Evolutionary conservation across 1,284 basidiomycete species (phyloP), one percentile per base, ranked within the genome.

Genomic region (Sporisorium iseilematis-ciliati): DNA sequence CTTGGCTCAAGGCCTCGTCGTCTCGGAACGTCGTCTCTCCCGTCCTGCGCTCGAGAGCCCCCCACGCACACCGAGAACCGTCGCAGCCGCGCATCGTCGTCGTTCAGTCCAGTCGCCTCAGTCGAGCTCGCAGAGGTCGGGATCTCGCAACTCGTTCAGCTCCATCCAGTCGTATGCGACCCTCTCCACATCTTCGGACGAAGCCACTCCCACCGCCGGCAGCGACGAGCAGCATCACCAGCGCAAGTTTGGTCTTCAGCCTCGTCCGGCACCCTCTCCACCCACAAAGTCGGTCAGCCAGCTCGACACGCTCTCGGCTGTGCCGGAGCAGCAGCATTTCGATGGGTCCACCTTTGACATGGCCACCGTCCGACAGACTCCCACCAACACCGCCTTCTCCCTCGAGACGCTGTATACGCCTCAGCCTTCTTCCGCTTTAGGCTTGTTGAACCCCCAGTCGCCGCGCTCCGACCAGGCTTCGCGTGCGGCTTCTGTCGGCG

Each of bases 401-500:
- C 25, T 73, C 33, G 70, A 73, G 49, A 48, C 56, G 45, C 61
- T 67, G 16, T 64, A 64, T 29, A 25, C 60, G 0, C 57, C 33
- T 2, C 65, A 45, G 18, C 33, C 60, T 14, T 20, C 42, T 20
- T 20, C 42, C 18, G 60, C 56, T 21, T 29, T 58, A 0, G 46
- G 57, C 23, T 26, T 57, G 21, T 26, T 58, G 10, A 20, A 38
- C 1, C 52, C 69, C 2, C 60, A 38, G 38, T 73, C 70, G 57
- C 65, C 70, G 25, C 65, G 65, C 33, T 73, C 61, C 11, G 61
- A 73, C 11, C 65, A 65, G 31, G 70, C 70, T 10, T 73, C 61
- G 41, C 54, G 53, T 21, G 65, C 71, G 12, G 71, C 71, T 43
- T 74, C 71, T 2, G 42, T 69, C 7, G 61, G 52, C 29, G 70